A percentile compares a stretch with the other conserved stretches of the same genome.
Evolutionary conservation across 495 filamentous ascomycete genomes (phyloP).

Genomic region (Lasiosphaeria hispida): DNA sequence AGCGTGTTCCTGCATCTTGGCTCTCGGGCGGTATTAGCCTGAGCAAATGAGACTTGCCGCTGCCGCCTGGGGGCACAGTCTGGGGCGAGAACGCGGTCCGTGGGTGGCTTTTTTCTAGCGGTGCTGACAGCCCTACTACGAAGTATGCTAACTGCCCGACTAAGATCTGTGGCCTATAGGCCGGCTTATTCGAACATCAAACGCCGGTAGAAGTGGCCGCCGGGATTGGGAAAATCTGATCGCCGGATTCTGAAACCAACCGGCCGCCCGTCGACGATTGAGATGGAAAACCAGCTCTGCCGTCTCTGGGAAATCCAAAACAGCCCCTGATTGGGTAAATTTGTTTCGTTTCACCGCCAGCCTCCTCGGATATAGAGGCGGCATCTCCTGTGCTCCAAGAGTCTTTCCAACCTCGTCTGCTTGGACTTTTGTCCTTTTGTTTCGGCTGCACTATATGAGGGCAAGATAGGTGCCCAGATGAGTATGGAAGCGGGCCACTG

Average conservation of each 20-base stretch:
- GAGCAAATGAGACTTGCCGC: neutral
- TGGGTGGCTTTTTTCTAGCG: neutral
- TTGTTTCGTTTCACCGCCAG: slow-evolving; percentile 12
- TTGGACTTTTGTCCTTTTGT: too few relatives aligned
- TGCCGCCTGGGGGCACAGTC: neutral
- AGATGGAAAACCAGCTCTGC: neutral
- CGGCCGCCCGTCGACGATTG: neutral
- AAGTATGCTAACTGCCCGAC: neutral
- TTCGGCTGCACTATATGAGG: too few relatives aligned
- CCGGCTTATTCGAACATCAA: slow-evolving; percentile 12
- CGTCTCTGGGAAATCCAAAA: neutral
- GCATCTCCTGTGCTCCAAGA: too few relatives aligned
- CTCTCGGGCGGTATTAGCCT: too few relatives aligned
- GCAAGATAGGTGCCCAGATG: too few relatives aligned
- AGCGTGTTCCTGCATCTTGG: neutral
- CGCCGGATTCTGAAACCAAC: slow-evolving; percentile 4
- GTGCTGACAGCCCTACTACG: neutral
- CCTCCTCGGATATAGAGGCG: too few relatives aligned
- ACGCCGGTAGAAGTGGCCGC: slow-evolving; percentile 11
- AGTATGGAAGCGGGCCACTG: too few relatives aligned
- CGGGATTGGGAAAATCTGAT: neutral
- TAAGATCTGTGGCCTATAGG: neutral
- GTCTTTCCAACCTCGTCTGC: too few relatives aligned
- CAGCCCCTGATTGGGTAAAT: slow-evolving; percentile 14
- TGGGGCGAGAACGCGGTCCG: neutral